A percentile compares a stretch with the other conserved stretches of the same genome.
Conservation (phyloP, 164 flowering plant genomes). For the Annona cherimola region DNA sequence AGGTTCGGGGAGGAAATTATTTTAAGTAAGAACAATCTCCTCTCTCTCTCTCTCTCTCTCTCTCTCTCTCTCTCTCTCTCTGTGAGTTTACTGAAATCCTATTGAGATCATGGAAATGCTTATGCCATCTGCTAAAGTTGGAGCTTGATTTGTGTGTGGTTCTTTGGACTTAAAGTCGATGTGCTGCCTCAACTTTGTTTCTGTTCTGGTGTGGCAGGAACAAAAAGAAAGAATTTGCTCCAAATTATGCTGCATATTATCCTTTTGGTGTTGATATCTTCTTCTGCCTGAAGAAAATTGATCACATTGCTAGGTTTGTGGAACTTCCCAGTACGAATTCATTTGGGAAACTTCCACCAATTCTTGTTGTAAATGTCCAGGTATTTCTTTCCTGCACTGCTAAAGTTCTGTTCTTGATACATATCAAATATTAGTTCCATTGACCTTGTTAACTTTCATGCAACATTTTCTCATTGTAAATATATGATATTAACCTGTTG, state of each 20-base stretch:
- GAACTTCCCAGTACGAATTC: conserved; percentile 55
- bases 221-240: conserved; percentile 84
- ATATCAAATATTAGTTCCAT: background rate
- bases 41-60: background rate
- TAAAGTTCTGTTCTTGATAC: conserved; percentile 1
- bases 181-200: background rate
- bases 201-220: conserved; percentile 50
- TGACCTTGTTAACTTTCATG: background rate
- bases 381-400: conserved; percentile 27
- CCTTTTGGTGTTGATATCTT: conserved; percentile 95
- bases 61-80: background rate
- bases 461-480: background rate
- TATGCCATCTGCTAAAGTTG: background rate
- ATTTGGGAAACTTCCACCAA: conserved; percentile 61
- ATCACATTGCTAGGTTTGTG: conserved; percentile 88
- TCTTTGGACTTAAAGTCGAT: background rate
- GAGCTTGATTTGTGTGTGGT: background rate
- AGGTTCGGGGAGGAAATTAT: conserved; percentile 76
- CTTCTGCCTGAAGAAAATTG: conserved; percentile 63
- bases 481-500: no score
- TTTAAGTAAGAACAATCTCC: conserved; percentile 41
- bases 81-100: background rate
- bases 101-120: background rate
- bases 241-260: conserved; percentile 71
- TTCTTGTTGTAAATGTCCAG: conserved; percentile 97